These are phyloP conservation scores for Manihot esculenta DNA, from an alignment of 441 rosid species.

Conservation along the genomic window DNA sequence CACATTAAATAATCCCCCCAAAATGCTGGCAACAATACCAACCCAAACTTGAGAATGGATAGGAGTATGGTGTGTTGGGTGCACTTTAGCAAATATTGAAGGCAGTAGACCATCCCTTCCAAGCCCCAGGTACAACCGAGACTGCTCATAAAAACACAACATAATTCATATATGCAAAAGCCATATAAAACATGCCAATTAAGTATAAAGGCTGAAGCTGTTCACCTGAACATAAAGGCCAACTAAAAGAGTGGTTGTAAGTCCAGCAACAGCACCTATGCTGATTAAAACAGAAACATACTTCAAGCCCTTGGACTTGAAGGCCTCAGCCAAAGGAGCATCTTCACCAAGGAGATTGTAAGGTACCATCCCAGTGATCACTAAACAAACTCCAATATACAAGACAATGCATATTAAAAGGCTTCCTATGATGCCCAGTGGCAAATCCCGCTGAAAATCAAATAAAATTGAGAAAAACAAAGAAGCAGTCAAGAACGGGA, in stretches of 20 bases:
- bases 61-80: slow-evolving; percentile 78
- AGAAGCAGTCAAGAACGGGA: slow-evolving; percentile 14
- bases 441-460: slow-evolving; percentile 76
- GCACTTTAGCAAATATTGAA: slow-evolving; percentile 47
- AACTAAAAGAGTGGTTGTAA: slow-evolving; percentile 80
- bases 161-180: slow-evolving; percentile 21
- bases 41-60: slow-evolving; percentile 95
- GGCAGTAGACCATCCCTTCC: slow-evolving; percentile 45
- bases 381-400: slow-evolving; percentile 84
- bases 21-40: slow-evolving; percentile 71
- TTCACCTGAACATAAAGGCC: slow-evolving; percentile 51
- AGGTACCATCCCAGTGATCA: slow-evolving; percentile 94
- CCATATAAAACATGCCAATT: slow-evolving; percentile 14
- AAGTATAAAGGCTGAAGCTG: slow-evolving; percentile 15
- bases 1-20: slow-evolving; percentile 88
- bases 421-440: slow-evolving; percentile 89
- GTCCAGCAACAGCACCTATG: slow-evolving; percentile 95
- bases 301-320: slow-evolving; percentile 82
- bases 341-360: slow-evolving; percentile 74
- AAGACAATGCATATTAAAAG: slow-evolving; percentile 68
- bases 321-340: slow-evolving; percentile 89
- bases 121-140: slow-evolving; percentile 58
- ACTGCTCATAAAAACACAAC: slow-evolving; percentile 54
- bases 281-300: slow-evolving; percentile 76
- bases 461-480: slow-evolving; percentile 12